Evolutionary conservation across 805 yeast species (phyloP), one percentile per base, ranked within the genome.

Genomic region (Candida loeiensis): DNA sequence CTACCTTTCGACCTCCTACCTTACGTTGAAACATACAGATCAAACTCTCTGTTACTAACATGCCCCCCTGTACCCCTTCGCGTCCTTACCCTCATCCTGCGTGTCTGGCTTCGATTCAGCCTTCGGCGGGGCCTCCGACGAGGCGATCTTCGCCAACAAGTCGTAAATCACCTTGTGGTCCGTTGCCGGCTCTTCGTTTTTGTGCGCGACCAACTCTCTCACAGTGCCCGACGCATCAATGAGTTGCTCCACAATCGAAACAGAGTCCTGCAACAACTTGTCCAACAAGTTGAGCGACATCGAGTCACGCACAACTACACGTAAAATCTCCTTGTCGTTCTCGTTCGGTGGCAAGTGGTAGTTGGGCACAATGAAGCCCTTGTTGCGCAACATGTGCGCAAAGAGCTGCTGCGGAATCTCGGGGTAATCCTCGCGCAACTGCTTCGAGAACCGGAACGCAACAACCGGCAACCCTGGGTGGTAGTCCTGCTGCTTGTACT

Each of bases 401-500:
- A 89, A 61, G 43, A 85, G 71, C 13, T 82, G 72, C 62, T 90
- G 96, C 7, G 95, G 95, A 41, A 89, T 76, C 59, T 80, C 87
- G 3, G 95, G 93, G 58, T 80, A 85, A 30, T 71, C 57, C 31
- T 73, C 55, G 30, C 63, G 57, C 58, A 89, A 77, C 27, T 69
- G 68, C 37, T 78, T 67, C 2, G 85, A 74, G 50, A 89, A 76
- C 56, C 79, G 79, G 73, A 88, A 89, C 0, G 96, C 84, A 31
- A 88, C 96, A 24, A 89, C 93, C 2, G 97, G 97, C 45, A 89
- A 73, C 2, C 96, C 96, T 1, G 85, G 80, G 52, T 77, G 73
- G 66, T 66, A 88, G 19, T 58, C 59, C 18, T 65, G 67, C n/a
- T 37, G 36, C 31, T 35, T 26, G 6, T 15, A 21, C 18, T 12